Evolutionary conservation across 768 basidiomycete genomes (phyloP).

Genomic region (Amanita molliuscula): DNA sequence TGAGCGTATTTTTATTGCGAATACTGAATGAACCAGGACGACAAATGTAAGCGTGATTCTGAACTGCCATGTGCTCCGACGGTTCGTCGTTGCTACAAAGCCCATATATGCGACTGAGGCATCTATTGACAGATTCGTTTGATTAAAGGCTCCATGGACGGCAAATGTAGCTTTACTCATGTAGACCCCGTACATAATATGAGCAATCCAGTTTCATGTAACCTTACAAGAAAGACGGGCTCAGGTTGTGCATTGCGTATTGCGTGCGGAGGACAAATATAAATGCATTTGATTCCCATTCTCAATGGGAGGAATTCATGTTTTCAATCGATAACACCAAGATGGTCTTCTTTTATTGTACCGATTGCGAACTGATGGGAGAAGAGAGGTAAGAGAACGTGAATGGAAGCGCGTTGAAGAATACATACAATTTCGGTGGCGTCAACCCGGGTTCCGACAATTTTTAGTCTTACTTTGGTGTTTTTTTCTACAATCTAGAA

Average conservation of each 20-base stretch:
- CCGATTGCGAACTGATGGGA: conserved; percentile 82
- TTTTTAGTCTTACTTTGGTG: conserved; percentile 85
- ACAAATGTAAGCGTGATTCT: background rate
- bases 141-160: background rate
- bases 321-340: conserved; percentile 77
- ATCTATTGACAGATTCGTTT: background rate
- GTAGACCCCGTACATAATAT: background rate
- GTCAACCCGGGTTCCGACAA: conserved; percentile 97
- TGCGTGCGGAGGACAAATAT: too few relatives aligned
- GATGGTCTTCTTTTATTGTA: conserved; percentile 95
- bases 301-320: background rate
- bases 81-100: conserved; percentile 2
- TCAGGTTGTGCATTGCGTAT: too few relatives aligned
- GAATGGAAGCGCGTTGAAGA: background rate
- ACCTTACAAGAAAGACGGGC: too few relatives aligned
- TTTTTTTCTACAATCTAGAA: conserved; percentile 86
- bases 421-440: conserved; percentile 88
- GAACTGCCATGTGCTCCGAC: background rate
- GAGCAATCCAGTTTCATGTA: too few relatives aligned
- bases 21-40: background rate
- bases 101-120: background rate
- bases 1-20: background rate
- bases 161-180: background rate
- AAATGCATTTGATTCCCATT: too few relatives aligned
- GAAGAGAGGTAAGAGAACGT: background rate